Evolutionary conservation across 352 stramenopile species (phyloP).

Genomic region (Globisporangium uncinulatum): DNA sequence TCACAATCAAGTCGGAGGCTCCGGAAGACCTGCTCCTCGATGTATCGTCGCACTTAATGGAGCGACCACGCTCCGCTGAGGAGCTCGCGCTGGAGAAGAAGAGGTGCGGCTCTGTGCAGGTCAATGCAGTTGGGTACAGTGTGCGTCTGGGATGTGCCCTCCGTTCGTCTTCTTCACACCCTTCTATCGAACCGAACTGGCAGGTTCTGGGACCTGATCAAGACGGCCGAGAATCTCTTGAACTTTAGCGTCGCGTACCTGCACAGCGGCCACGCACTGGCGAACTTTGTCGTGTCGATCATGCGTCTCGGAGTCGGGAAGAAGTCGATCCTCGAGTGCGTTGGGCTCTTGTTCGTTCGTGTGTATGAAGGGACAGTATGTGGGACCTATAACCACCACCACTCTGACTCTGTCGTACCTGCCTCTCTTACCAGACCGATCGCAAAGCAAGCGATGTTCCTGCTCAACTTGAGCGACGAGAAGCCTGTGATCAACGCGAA

Average conservation of each 20-base stretch:
- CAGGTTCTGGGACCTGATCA: slow-evolving; percentile 67
- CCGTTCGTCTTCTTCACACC: slow-evolving; percentile 4
- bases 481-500: slow-evolving; percentile 27
- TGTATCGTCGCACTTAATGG: slow-evolving; percentile 33
- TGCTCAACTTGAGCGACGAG: slow-evolving; percentile 18
- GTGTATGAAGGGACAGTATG: not conserved
- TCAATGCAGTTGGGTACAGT: not conserved
- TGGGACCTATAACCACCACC: no score
- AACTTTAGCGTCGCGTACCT: slow-evolving; percentile 61
- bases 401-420: not conserved
- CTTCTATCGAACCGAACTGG: not conserved
- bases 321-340: slow-evolving; percentile 51
- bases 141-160: not conserved
- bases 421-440: slow-evolving; percentile 22
- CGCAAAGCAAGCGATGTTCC: slow-evolving; percentile 36
- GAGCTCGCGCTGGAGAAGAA: slow-evolving; percentile 35
- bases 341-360: not conserved
- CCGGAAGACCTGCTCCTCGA: slow-evolving; percentile 61
- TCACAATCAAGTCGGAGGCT: slow-evolving; percentile 41
- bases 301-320: slow-evolving; percentile 54
- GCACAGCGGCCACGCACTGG: slow-evolving; percentile 34
- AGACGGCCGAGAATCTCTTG: slow-evolving; percentile 53
- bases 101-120: slow-evolving; percentile 17
- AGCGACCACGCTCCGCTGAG: slow-evolving; percentile 22
- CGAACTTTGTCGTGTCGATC: slow-evolving; percentile 35